phyloP scores from a whole-genome alignment of 208 protist genomes.

The Leishmania tarentolae region DNA sequence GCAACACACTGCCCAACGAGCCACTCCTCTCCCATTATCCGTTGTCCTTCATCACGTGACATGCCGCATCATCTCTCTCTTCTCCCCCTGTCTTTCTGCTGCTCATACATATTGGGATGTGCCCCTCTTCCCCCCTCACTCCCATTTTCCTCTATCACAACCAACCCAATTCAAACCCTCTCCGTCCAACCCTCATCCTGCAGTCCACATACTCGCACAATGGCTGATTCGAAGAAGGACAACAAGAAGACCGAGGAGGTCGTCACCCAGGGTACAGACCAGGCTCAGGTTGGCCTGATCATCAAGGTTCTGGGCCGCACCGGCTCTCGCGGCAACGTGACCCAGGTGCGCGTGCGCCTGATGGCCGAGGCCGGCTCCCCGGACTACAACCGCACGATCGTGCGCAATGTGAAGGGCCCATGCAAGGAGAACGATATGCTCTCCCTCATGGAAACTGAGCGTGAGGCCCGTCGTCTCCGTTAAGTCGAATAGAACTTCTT shows the following conservation, averaged over 20 bases:
- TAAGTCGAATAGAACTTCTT: not conserved
- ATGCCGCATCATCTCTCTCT: not conserved
- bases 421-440: conserved; percentile 99
- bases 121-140: not conserved
- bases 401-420: conserved; percentile 99
- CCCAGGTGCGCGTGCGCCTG: conserved; percentile 97
- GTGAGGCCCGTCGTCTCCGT: conserved; percentile 98
- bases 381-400: conserved; percentile 95
- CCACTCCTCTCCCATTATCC: not conserved
- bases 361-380: conserved; percentile 88
- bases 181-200: not conserved
- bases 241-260: conserved; percentile 88
- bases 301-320: conserved; percentile 99
- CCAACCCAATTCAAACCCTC: not conserved
- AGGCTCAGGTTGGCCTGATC: conserved; percentile 95
- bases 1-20: not conserved
- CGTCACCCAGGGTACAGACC: conserved; percentile 64
- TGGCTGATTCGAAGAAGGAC: conserved; percentile 88
- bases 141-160: not conserved
- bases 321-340: conserved; percentile 99
- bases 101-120: not conserved
- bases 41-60: not conserved
- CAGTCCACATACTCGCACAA: conserved; percentile 15
- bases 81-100: not conserved
- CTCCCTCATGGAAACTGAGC: conserved; percentile 99